These are phyloP conservation scores for Botrytis sinoallii DNA, from an alignment of 2,329 filamentous ascomycete genomes.

Conservation along the genomic window DNA sequence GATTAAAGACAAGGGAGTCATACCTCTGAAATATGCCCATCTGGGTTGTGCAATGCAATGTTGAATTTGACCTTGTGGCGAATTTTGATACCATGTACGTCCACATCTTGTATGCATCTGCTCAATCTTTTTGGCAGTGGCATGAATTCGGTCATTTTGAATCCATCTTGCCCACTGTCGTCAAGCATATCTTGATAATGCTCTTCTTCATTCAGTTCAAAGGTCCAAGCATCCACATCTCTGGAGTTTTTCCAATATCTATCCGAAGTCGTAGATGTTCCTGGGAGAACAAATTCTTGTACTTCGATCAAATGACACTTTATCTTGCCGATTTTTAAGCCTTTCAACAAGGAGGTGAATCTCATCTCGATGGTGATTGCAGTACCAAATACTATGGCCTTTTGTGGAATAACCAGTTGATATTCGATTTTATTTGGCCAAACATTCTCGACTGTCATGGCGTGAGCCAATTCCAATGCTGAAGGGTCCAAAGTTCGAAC, in stretches of 20 bases:
- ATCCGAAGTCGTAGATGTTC: slow-evolving; percentile 45
- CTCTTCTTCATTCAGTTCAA: slow-evolving; percentile 53
- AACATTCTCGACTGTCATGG: slow-evolving; percentile 94
- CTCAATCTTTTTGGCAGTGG: slow-evolving; percentile 78
- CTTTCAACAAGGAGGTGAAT: slow-evolving; percentile 85
- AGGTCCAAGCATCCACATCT: slow-evolving; percentile 59
- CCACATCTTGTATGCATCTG: slow-evolving; percentile 84
- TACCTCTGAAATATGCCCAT: slow-evolving; percentile 90
- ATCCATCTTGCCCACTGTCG: slow-evolving; percentile 65
- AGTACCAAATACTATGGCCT: slow-evolving; percentile 93
- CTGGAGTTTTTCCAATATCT: slow-evolving; percentile 62
- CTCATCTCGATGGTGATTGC: slow-evolving; percentile 79
- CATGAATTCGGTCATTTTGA: slow-evolving; percentile 57
- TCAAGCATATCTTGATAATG: slow-evolving; percentile 69
- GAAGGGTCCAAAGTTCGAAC: slow-evolving; percentile 74
- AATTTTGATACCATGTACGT: slow-evolving; percentile 85
- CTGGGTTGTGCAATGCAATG: slow-evolving; percentile 88
- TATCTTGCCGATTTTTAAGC: slow-evolving; percentile 79
- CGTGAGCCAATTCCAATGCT: slow-evolving; percentile 75
- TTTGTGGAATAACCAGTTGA: slow-evolving; percentile 87
- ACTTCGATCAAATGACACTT: slow-evolving; percentile 76
- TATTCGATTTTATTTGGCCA: slow-evolving; percentile 99
- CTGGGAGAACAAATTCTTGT: slow-evolving; percentile 61
- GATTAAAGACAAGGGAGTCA: slow-evolving; percentile 1
- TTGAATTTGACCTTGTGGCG: slow-evolving; percentile 90